phyloP scores from a whole-genome alignment of 2,329 filamentous ascomycete species.

The Botryotinia convoluta region DNA sequence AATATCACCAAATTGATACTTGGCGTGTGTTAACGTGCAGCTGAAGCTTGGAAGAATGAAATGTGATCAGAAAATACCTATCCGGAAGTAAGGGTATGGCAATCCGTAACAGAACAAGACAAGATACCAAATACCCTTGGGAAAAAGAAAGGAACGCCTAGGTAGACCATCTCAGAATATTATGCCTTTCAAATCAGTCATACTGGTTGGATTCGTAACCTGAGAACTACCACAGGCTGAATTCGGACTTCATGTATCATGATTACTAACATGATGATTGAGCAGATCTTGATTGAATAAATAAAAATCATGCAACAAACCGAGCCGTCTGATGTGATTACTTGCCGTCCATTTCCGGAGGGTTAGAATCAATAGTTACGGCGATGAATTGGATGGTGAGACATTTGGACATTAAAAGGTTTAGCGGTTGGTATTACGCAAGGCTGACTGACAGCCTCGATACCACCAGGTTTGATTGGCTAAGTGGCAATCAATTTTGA shows the following conservation, averaged over 20 bases:
- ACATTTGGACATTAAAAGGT: not conserved
- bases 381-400: not conserved
- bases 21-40: not conserved
- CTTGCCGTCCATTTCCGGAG: not conserved
- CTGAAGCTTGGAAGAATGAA: not conserved
- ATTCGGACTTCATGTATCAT: not conserved
- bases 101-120: not conserved
- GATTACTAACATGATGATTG: not conserved
- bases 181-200: too few relatives aligned
- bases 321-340: not conserved
- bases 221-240: not conserved
- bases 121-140: not conserved
- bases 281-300: not conserved
- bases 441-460: conserved; percentile 8
- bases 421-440: not conserved
- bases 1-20: not conserved
- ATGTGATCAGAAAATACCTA: not conserved
- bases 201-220: not conserved
- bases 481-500: conserved; percentile 1
- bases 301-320: not conserved
- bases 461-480: not conserved
- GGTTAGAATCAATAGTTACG: not conserved
- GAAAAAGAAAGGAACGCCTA: not conserved
- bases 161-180: not conserved
- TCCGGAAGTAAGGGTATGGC: not conserved